Base-by-base conservation (phyloP, 345 rosid species). In the Acer yangbiense region DNA sequence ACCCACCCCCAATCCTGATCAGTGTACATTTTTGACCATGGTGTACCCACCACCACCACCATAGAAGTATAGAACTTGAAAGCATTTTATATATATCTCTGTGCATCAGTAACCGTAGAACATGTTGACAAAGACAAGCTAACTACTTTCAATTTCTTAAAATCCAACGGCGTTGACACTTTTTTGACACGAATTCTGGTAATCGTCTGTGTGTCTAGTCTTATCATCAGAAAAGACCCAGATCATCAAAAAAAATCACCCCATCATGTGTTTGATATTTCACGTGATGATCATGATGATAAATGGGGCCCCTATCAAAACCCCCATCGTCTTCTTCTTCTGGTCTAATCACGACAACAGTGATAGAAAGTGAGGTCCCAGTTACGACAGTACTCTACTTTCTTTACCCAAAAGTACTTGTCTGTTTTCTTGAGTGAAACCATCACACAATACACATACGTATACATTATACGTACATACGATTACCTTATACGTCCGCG, bases 161-260 rank as follows among this genome's bases (percentile, higher is more conserved):
- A 72, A 80, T 83, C 86, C 48, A 80, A 83, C 88, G 85, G 89
- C 85, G 89, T 86, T 78, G 86, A 86, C 83, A 81, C 86, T 61
- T 20, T 20, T 27, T 17, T 4, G 78, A 71, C 83, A 76, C 70
- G 78, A 84, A 76, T 74, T 81, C 82, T 75, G 81, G 85, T 55
- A 43, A 62, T 18, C 69, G 74, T 71, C 71, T 4, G 39, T 4
- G 39, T 78, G 6, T 71, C 68, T 76, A 4, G 83, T 86, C 91
- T 64, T 69, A 77, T 86, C 89, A 83, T 13, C 13, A 23, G 52
- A 63, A 6, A 73, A 79, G 75, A 77, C 82, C 83, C 62, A 57
- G 23, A 57, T 57, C 25, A 43, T 35, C 39, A 1, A 17, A 10
- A 48, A 48, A 2, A 54, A 17, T 8, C 69, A 44, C 72, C 14